Conservation (phyloP, 331 rosid genomes). For the Cydonia oblonga region DNA sequence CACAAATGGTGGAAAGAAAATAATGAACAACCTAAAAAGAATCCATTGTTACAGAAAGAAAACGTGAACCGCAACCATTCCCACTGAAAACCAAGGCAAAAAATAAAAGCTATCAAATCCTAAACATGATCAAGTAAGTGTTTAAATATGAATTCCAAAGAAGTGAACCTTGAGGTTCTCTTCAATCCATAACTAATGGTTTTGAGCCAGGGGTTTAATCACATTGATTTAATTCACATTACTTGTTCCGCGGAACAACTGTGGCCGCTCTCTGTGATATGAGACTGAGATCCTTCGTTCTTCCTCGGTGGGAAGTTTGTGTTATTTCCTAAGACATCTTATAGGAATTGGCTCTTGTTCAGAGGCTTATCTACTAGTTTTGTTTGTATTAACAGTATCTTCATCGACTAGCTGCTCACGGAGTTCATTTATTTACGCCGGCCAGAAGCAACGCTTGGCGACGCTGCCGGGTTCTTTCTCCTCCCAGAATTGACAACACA, state of each 20-base stretch:
- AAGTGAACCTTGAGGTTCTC: neutral
- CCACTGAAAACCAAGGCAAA: no score
- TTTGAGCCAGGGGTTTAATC: neutral
- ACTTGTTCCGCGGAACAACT: neutral
- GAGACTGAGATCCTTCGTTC: neutral
- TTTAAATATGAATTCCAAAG: neutral
- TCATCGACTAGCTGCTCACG: no score
- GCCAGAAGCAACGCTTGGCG: no score
- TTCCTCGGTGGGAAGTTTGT: neutral
- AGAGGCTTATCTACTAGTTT: neutral
- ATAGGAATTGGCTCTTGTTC: neutral
- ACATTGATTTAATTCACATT: neutral
- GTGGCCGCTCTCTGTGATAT: neutral
- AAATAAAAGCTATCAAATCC: no score
- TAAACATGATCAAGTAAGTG: neutral
- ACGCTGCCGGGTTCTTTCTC: no score
- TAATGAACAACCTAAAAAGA: no score
- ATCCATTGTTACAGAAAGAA: no score
- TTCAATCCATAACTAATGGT: neutral
- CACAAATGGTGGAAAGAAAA: no score
- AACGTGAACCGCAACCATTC: no score
- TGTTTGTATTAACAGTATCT: constrained; percentile 27
- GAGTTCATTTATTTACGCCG: no score
- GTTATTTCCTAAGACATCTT: neutral
- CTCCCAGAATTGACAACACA: no score